Base-by-base conservation (phyloP, 805 yeast genomes). In the Suhomyces prunicola region DNA sequence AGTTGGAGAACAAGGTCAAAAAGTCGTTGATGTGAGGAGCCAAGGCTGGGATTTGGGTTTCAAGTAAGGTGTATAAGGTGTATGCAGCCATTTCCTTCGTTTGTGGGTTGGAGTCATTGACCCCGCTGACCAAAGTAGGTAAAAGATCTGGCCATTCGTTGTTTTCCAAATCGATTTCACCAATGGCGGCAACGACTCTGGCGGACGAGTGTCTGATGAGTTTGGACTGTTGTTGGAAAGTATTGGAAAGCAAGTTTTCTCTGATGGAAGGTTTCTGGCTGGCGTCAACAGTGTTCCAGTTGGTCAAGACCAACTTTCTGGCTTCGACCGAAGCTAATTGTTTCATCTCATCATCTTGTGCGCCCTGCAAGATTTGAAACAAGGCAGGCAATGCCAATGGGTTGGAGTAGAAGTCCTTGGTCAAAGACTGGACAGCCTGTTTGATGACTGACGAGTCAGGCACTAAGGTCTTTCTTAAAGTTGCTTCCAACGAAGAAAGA, bases 321-420 rank as follows among this genome's bases (percentile, higher is more conserved):
- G 92, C 90, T 75, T 94, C 99, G 57, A 94, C 97, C 56, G 97
- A 96, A n/a, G 97, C 96, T 56, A 94, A 79, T 71, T 91, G 96
- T 64, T 89, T 87, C 61, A 92, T 68, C 63, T 88, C 88, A 58
- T 82, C 86, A 62, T 85, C 85, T 41, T 79, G 72, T 60, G 86
- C 84, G 59, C 77, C 79, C 70, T 88, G 91, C 65, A 90, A 78
- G 55, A 94, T 82, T 64, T 89, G 94, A 61, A 93, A 76, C 68
- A 93, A 77, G 9, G 96, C 86, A 17, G 96, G 94, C 55, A 93
- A 79, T 17, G 93, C 81, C 60, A 81, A 74, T 26, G 89, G 82
- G 61, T 85, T 82, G 54, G 82, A 75, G 74, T 88, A 91, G 69
- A 86, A 85, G 50, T 88, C 91, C 58, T 83, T 78, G 65, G 86